A percentile compares a stretch with the other conserved stretches of the same genome.
These are phyloP conservation scores for Platanus orientalis DNA, from an alignment of 164 flowering plant genomes.

Conservation along the genomic window DNA sequence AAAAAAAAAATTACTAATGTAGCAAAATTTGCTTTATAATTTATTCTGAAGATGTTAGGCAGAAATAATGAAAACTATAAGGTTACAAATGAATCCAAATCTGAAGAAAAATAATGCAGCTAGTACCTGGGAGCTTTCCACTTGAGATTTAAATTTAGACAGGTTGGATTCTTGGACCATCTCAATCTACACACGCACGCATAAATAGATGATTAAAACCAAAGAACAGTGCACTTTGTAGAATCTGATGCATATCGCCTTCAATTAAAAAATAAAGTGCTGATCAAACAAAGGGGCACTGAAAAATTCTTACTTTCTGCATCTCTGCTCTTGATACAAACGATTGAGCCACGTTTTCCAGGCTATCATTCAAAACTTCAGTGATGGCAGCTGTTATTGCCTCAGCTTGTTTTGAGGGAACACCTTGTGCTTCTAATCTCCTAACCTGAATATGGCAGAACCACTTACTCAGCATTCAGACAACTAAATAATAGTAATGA, in stretches of 20 bases:
- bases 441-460: constrained; percentile 43
- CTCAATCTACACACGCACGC: constrained; percentile 30
- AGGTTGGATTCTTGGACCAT: constrained; percentile 61
- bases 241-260: background rate
- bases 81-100: background rate
- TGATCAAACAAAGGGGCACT: background rate
- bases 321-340: constrained; percentile 58
- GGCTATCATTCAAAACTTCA: constrained; percentile 68
- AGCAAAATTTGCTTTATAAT: too few species aligned
- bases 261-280: background rate
- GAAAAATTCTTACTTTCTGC: constrained; percentile 56
- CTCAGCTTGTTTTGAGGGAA: constrained; percentile 80
- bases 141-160: constrained; percentile 68
- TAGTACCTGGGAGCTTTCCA: constrained; percentile 66
- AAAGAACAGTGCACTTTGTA: background rate
- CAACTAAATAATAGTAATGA: background rate
- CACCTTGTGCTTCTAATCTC: constrained; percentile 64
- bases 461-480: background rate
- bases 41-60: background rate
- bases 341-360: constrained; percentile 64
- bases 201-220: background rate
- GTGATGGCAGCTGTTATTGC: constrained; percentile 76
- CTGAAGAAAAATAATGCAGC: background rate
- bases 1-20: background rate
- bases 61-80: background rate